Percentiles rank a stretch among this genome's conserved stretches.
These are phyloP conservation scores for Xerocomus cyaneibrunnescens DNA, from an alignment of 1,284 basidiomycete species.

Conservation along the genomic window DNA sequence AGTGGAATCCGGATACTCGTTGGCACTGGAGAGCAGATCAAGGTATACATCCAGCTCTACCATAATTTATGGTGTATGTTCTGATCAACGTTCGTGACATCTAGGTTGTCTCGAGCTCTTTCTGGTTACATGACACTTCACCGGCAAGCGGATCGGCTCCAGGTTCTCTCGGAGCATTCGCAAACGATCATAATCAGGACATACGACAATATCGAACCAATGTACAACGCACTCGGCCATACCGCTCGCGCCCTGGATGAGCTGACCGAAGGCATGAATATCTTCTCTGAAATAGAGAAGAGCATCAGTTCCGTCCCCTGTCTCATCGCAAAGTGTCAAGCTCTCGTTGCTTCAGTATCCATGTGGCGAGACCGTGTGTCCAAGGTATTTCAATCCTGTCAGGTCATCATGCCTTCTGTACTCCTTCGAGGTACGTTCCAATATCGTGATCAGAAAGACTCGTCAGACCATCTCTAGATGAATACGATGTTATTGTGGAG, in stretches of 20 bases:
- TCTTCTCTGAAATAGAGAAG: constrained; percentile 37
- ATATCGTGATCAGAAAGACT: not conserved
- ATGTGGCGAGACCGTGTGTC: constrained; percentile 28
- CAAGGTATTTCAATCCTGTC: constrained; percentile 22
- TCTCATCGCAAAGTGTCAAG: constrained; percentile 33
- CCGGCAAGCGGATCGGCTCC: constrained; percentile 21
- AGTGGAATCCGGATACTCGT: constrained; percentile 75
- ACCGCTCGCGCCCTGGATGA: constrained; percentile 42
- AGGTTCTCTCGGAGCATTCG: constrained; percentile 19
- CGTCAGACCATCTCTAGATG: constrained; percentile 18
- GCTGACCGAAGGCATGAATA: constrained; percentile 35
- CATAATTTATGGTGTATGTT: not conserved
- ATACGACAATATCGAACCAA: constrained; percentile 23
- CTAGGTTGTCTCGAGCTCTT: constrained; percentile 42
- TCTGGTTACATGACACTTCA: constrained; percentile 14
- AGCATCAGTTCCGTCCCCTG: constrained; percentile 22
- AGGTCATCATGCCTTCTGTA: constrained; percentile 26
- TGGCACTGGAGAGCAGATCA: constrained; percentile 55
- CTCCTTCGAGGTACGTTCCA: constrained; percentile 35
- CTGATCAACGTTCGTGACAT: not conserved
- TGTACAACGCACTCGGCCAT: constrained; percentile 30
- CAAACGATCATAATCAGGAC: constrained; percentile 24
- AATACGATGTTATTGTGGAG: constrained; percentile 21
- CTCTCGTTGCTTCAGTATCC: constrained; percentile 20
- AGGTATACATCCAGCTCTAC: constrained; percentile 36